Base-by-base conservation (phyloP, 208 protist genomes). In the Wallacemonas sp. region DNA sequence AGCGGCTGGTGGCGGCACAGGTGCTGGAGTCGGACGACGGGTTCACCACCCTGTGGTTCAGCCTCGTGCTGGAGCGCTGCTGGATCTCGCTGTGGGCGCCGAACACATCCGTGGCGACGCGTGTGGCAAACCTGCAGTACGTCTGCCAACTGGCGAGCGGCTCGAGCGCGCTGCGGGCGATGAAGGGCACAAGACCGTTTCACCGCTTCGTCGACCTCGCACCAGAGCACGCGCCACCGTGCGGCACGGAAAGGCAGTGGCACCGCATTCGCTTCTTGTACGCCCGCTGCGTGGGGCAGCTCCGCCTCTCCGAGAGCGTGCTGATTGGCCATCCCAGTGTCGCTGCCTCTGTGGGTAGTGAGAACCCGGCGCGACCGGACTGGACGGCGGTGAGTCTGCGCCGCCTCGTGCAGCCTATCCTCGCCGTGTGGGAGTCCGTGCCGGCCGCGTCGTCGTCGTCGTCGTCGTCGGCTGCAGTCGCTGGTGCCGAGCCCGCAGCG, bases 231-330 rank as follows among this genome's bases (percentile, higher is more conserved):
- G 52, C 67, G 23, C 66, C 76, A 44, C 71, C 46, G 12, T 38
- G 7, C 5, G 26, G 41, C 18, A 10, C 33, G 28, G 22, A 64
- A 49, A 20, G 26, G 8, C 42, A 31, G 26, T 59, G 52, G 52
- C 52, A 59, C 32, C 52, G 52, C 18, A 59, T 59, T 45, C 62
- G 78, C 26, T 77, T 72, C 57, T 50, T 72, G 20, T 84, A 80
- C 57, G 65, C 70, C 14, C 72, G 74, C 12, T 84, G 78, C 25
- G 78, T 84, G 3, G 73, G 64, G 1, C 74, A 70, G 36, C 49
- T 67, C 18, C 67, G 66, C 65, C 67, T 77, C 0, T 45, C 41
- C 11, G 57, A 46, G 5, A 50, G 4, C 20, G 57, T 64, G 25
- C 23, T 64, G 57, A 20, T 64, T n/a, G 55, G 38, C 11, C 7